Conservation (phyloP, 164 flowering plant species). For the grape (Vitis vinifera) region ASM3070453v1 NC_081821.1:12388501-12389000, state of each 20-base stretch:
- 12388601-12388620: not conserved
- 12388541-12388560: slow-evolving; percentile 25
- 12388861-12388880: slow-evolving; percentile 94
- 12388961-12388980: slow-evolving; percentile 99
- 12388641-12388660: no score
- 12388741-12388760: slow-evolving; percentile 25
- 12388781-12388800: slow-evolving; percentile 85
- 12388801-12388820: slow-evolving; percentile 78
- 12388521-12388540: slow-evolving; percentile 42
- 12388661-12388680: slow-evolving; percentile 19
- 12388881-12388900: slow-evolving; percentile 96
- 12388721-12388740: slow-evolving; percentile 18
- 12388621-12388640: no score
- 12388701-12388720: slow-evolving; percentile 23
- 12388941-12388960: slow-evolving; percentile 99
- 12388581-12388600: slow-evolving; percentile 40
- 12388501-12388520: slow-evolving; percentile 77
- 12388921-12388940: slow-evolving; percentile 92
- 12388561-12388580: slow-evolving; percentile 32
- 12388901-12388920: slow-evolving; percentile 88
- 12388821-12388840: slow-evolving; percentile 73
- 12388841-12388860: slow-evolving; percentile 85
- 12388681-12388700: slow-evolving; percentile 31
- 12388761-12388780: slow-evolving; percentile 64
- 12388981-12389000: slow-evolving; percentile 93